phyloP scores from a whole-genome alignment of 1,139 yeast species.

The Fermentozyma sake region DNA sequence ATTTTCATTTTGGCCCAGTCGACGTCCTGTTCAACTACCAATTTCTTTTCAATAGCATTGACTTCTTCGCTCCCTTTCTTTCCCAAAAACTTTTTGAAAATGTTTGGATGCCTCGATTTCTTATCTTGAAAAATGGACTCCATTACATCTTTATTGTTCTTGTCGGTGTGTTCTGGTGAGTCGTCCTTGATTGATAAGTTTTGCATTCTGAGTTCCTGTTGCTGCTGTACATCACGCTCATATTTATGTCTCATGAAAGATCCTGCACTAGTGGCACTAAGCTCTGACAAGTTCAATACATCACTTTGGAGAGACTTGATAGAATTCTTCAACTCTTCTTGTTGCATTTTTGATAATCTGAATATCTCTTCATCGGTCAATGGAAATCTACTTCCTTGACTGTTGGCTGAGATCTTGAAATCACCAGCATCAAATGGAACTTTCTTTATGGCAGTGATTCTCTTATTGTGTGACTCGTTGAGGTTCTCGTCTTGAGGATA shows the following conservation, averaged over 20 bases:
- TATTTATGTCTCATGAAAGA: slow-evolving; percentile 70
- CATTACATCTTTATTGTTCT: slow-evolving; percentile 6
- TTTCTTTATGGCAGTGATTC: slow-evolving; percentile 1
- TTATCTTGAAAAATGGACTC: slow-evolving; percentile 34
- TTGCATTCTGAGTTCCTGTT: slow-evolving; percentile 20
- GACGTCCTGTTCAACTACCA: slow-evolving; percentile 28
- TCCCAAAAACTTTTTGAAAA: slow-evolving; percentile 50
- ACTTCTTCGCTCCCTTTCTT: slow-evolving; percentile 25
- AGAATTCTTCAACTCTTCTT: slow-evolving; percentile 39
- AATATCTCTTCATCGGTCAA: slow-evolving; percentile 29
- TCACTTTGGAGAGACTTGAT: slow-evolving; percentile 45
- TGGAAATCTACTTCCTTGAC: slow-evolving; percentile 11
- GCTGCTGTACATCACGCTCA: slow-evolving; percentile 34
- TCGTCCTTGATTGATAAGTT: slow-evolving; percentile 17
- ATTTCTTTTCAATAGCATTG: slow-evolving; percentile 33
- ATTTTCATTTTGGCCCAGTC: slow-evolving; percentile 41
- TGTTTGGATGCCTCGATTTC: slow-evolving; percentile 44
- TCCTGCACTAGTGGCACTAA: slow-evolving; percentile 89
- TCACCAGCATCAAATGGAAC: slow-evolving; percentile 40
- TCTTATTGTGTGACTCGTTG: slow-evolving; percentile 3
- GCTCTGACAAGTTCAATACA: slow-evolving; percentile 52
- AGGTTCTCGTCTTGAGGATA: slow-evolving; percentile 9
- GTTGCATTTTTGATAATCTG: slow-evolving; percentile 28
- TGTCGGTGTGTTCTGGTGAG: slow-evolving; percentile 1
- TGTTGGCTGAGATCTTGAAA: slow-evolving; percentile 27